Evolutionary conservation across 2,329 filamentous ascomycete genomes (phyloP), one percentile per base, ranked within the genome.

Genomic region (Fusarium tricinctum): DNA sequence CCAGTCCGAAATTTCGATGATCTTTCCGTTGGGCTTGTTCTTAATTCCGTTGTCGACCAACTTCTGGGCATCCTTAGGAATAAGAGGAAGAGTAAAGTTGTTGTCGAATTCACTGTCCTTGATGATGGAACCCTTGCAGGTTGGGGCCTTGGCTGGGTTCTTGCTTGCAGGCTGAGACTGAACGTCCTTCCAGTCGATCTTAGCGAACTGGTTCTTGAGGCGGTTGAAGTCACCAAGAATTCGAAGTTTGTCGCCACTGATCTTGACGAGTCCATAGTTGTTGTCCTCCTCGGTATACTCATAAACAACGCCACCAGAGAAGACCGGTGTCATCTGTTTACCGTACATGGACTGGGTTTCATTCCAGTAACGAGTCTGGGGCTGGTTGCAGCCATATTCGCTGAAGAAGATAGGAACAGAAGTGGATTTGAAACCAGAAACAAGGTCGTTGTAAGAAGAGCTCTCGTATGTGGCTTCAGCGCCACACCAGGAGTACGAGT

Each of bases 391-490:
- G 63, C 92, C 92, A 73, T 85, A 91, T 76, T 96, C 92, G 68
- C 90, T 92, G 83, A 92, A 94, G 85, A 95, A 95, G 73, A 94
- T 84, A 32, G 92, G 92, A 38, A 94, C 85, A 17, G 89, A 87
- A 39, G 86, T 87, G 68, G 84, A 84, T 71, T 83, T 79, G 82
- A 95, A 93, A 77, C 89, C 87, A 3, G 81, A 77, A 47, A 91
- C 88, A 35, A 93, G 82, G 19, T 83, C 80, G 69, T 90, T 81
- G 77, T 90, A 93, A 35, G 86, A 85, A 4, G 89, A 88, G 51
- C 83, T 86, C 58, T 86, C 77, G 78, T 87, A 92, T 47, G 85
- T 88, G 54, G 89, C 89, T 14, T 88, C 81, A 28, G 75, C 73
- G 53, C 85, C 87, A 73, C 91, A 92, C 84, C 91, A 93, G 76